A percentile compares a stretch with the other conserved stretches of the same genome.
Conservation (phyloP, 1,139 yeast genomes). For the Sugiyamaella xylanicola region DNA sequence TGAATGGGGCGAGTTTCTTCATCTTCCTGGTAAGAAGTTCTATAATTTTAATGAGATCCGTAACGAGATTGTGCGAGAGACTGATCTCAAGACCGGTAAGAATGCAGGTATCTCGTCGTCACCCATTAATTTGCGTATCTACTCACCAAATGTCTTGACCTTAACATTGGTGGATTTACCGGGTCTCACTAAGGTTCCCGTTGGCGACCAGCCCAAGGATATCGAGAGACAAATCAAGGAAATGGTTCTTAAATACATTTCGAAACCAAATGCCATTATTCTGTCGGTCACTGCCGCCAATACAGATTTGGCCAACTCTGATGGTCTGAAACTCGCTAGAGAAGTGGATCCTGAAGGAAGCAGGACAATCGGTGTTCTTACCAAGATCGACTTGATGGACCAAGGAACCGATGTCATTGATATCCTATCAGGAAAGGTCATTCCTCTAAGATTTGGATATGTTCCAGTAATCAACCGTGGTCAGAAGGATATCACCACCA, state of each 20-base stretch:
- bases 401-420: constrained; percentile 98
- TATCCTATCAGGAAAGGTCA: constrained; percentile 92
- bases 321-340: constrained; percentile 92
- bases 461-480: constrained; percentile 98
- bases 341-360: constrained; percentile 98
- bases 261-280: constrained; percentile 94
- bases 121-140: constrained; percentile 91
- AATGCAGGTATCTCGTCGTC: constrained; percentile 89
- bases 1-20: constrained; percentile 98
- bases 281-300: constrained; percentile 96
- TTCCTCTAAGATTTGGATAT: constrained; percentile 93
- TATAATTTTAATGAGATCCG: constrained; percentile 90
- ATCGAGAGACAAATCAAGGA: constrained; percentile 93
- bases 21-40: constrained; percentile 85
- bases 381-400: constrained; percentile 97
- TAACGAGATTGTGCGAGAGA: constrained; percentile 86
- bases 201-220: constrained; percentile 98
- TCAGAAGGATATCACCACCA: constrained; percentile 87
- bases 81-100: constrained; percentile 91
- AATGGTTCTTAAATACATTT: constrained; percentile 89
- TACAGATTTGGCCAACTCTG: constrained; percentile 96
- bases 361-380: constrained; percentile 94
- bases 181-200: constrained; percentile 98
- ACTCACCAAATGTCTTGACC: constrained; percentile 94
- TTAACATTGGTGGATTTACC: constrained; percentile 96